A percentile compares a stretch with the other conserved stretches of the same genome.
phyloP scores from a whole-genome alignment of 495 filamentous ascomycete genomes.

The Penicillium turbatum region DNA sequence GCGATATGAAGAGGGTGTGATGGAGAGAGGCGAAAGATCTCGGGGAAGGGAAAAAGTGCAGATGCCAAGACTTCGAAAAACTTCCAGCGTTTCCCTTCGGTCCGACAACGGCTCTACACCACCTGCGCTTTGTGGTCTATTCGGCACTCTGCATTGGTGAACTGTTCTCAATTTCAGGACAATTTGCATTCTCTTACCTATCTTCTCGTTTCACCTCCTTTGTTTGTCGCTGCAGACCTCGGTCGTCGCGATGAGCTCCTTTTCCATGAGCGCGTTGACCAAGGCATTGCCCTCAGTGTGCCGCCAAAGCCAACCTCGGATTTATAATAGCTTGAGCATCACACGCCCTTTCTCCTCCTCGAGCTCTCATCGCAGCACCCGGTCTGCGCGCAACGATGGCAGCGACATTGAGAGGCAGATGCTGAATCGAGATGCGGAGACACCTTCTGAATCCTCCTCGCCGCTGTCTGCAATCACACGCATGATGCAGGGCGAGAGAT shows the following conservation, averaged over 20 bases:
- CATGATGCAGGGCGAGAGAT: conserved; percentile 30
- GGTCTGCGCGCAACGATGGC: conserved; percentile 12
- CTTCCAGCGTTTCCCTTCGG: conserved; percentile 41
- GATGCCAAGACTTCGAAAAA: conserved; percentile 46
- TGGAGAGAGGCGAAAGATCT: conserved; percentile 23
- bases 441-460: conserved; percentile 18
- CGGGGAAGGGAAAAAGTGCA: conserved; percentile 41
- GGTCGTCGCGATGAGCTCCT: conserved; percentile 33
- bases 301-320: conserved; percentile 28
- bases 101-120: conserved; percentile 28
- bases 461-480: conserved; percentile 31
- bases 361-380: conserved; percentile 9
- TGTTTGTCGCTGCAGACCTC: conserved; percentile 6
- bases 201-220: background rate
- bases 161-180: background rate
- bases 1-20: conserved; percentile 26
- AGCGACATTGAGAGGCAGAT: conserved; percentile 32
- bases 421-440: conserved; percentile 20
- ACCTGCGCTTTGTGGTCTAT: conserved; percentile 4
- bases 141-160: background rate
- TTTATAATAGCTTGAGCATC: conserved; percentile 10
- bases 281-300: conserved; percentile 35
- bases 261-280: conserved; percentile 32
- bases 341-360: conserved; percentile 29
- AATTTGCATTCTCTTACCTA: background rate